phyloP scores from a whole-genome alignment of 352 stramenopile genomes.

The Aphanomyces invadans region DNA sequence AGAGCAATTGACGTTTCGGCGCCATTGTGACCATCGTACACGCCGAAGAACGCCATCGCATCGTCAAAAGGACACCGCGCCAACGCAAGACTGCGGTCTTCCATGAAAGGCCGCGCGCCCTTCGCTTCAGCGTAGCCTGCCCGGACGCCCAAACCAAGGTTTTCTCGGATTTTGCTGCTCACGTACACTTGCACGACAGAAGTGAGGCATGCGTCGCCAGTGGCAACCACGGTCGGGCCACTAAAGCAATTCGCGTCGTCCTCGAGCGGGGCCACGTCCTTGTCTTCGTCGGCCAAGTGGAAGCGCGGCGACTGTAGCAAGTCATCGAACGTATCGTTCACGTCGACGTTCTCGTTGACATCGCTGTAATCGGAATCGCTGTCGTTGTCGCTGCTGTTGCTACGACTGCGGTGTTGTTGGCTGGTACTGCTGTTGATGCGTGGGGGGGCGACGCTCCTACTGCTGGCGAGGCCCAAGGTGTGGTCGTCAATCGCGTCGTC shows the following conservation, averaged over 20 bases:
- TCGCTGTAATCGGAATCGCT: slow-evolving; percentile 69
- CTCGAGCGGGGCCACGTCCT: slow-evolving; percentile 46
- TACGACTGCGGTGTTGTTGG: slow-evolving; percentile 30
- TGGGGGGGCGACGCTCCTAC: not conserved
- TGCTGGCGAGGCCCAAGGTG: not conserved
- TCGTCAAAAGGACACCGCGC: slow-evolving; percentile 29
- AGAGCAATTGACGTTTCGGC: slow-evolving; percentile 66
- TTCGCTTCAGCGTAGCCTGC: slow-evolving; percentile 81
- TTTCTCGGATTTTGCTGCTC: slow-evolving; percentile 82
- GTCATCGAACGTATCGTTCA: slow-evolving; percentile 81
- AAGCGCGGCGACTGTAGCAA: slow-evolving; percentile 49
- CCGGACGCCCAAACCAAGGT: slow-evolving; percentile 55
- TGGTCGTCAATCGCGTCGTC: not conserved
- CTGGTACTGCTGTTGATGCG: slow-evolving; percentile 30
- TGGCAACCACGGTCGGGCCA: too few species aligned
- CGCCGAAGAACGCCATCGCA: slow-evolving; percentile 68
- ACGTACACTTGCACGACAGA: slow-evolving; percentile 78
- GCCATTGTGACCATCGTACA: slow-evolving; percentile 87
- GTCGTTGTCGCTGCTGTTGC: slow-evolving; percentile 33
- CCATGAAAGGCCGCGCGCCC: slow-evolving; percentile 79
- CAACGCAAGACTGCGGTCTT: slow-evolving; percentile 62
- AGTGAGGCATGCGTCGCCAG: slow-evolving; percentile 25
- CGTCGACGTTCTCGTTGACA: slow-evolving; percentile 75
- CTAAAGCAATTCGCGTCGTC: too few species aligned
- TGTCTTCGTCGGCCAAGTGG: slow-evolving; percentile 50